Conservation (phyloP, 495 filamentous ascomycete genomes). For the Rhizodiscina lignyota region DNA sequence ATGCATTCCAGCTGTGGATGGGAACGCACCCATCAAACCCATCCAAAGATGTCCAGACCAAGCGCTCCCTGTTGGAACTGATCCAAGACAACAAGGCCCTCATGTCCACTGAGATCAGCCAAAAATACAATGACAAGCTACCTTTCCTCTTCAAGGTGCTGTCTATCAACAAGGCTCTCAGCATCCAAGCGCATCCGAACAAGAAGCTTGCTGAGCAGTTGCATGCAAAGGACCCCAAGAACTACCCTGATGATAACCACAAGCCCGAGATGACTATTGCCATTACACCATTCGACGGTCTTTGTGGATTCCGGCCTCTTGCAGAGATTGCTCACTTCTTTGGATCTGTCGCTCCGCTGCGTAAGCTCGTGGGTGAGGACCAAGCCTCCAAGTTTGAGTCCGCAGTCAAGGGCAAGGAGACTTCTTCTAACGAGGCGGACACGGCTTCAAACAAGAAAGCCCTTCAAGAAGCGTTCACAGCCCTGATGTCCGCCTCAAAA, state of each 20-base stretch:
- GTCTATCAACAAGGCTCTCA: constrained; percentile 81
- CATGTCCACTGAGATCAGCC: constrained; percentile 50
- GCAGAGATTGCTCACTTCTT: constrained; percentile 79
- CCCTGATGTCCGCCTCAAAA: constrained; percentile 61
- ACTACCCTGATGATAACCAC: constrained; percentile 98
- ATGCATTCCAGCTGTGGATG: constrained; percentile 71
- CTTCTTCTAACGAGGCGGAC: constrained; percentile 39
- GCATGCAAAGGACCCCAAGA: constrained; percentile 70
- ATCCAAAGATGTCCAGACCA: constrained; percentile 71
- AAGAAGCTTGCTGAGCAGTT: constrained; percentile 90
- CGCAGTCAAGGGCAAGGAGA: constrained; percentile 48
- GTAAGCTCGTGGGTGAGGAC: constrained; percentile 56
- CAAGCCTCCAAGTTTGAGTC: constrained; percentile 49
- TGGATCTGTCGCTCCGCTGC: constrained; percentile 50
- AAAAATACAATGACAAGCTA: constrained; percentile 60
- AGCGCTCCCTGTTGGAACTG: constrained; percentile 76
- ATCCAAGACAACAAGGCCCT: constrained; percentile 78
- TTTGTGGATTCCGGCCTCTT: constrained; percentile 88
- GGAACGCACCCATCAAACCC: constrained; percentile 93
- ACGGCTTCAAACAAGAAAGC: constrained; percentile 60
- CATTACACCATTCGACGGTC: constrained; percentile 84
- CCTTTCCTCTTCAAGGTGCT: constrained; percentile 97
- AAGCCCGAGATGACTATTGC: constrained; percentile 99
- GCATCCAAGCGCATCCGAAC: constrained; percentile 95
- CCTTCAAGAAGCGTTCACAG: constrained; percentile 53